Evolutionary conservation across 2,329 filamentous ascomycete species (phyloP).

Genomic region (Botrytis paeoniae): DNA sequence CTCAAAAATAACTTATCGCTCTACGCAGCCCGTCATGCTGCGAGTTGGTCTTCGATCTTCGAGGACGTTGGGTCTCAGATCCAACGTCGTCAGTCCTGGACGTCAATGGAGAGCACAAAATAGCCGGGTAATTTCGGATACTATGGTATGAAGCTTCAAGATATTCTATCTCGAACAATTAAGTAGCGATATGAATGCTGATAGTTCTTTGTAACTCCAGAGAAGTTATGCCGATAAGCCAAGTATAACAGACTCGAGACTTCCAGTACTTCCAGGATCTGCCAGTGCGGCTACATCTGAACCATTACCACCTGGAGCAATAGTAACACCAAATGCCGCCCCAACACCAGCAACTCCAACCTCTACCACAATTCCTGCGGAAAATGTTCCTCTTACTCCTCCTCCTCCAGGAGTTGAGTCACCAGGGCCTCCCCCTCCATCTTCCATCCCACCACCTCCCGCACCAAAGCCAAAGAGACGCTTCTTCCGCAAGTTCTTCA

Average conservation of each 20-base stretch:
- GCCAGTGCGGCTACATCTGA: constrained; percentile 39
- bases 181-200: constrained; percentile 22
- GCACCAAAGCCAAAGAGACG: constrained; percentile 58
- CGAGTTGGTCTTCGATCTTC: constrained; percentile 65
- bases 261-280: constrained; percentile 52
- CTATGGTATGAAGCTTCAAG: constrained; percentile 39
- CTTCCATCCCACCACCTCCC: constrained; percentile 42
- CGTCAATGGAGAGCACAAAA: constrained; percentile 57
- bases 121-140: constrained; percentile 38
- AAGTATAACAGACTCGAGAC: constrained; percentile 46
- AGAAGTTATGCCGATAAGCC: constrained; percentile 57
- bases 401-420: constrained; percentile 41
- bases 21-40: constrained; percentile 59
- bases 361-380: constrained; percentile 46
- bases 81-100: constrained; percentile 50
- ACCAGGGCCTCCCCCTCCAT: constrained; percentile 39
- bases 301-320: constrained; percentile 39
- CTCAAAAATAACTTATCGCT: constrained; percentile 30
- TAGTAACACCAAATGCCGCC: constrained; percentile 27
- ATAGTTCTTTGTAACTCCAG: constrained; percentile 40
- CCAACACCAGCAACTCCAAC: constrained; percentile 37
- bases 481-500: constrained; percentile 71
- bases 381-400: constrained; percentile 47
- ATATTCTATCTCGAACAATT: constrained; percentile 19
- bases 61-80: constrained; percentile 56